Base-by-base conservation (phyloP, 2,329 filamentous ascomycete genomes). In the Nothomitra cinnamomea region DNA sequence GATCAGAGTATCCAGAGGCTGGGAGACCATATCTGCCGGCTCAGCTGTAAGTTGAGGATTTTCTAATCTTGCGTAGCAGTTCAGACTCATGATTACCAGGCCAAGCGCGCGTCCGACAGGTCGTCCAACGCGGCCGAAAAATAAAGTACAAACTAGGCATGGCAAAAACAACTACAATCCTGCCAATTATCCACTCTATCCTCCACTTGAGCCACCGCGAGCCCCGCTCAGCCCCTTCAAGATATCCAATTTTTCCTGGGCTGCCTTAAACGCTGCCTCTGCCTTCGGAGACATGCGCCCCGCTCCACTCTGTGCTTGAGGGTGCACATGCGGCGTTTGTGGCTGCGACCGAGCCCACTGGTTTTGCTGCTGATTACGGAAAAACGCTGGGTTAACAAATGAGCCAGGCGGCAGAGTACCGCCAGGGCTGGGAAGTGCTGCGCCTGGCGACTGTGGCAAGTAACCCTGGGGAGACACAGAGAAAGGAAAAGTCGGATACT, bases 241-340 rank as follows among this genome's bases (percentile, higher is more conserved):
- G 15, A 58, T 38, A 22, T 57, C 49, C 10, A 58, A 25, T 35
- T 40, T 48, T 19, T 58, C 56, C 52, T 58, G 57, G n/a, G 57
- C 57, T 13, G 56, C 56, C 10, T 36, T 25, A 41, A 57, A 58
- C 7, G 56, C 57, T 19, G 47, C 54, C 40, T 54, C 54, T 13
- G 47, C 40, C 21, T 53, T 42, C 3, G 51, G 50, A n/a, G 50
- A 52, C 50, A 52, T 52, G 17, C 50, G 36, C 49, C n/a, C 49
- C 5, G 50, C 32, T 22, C 36, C 50, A 21, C 28, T 19, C 40
- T 52, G 50, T 19, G 32, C 4, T 22, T 52, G 50, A 4, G 32
- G 50, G 13, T 40, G 40, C 25, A 19, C 13, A 38, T 28, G 50
- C 24, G 19, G 3, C 13, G n/a, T 8, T 28, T 15, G 6, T 22